Base-by-base conservation (phyloP, 305 asterid species). In the Caryopteris hybrid region DNA sequence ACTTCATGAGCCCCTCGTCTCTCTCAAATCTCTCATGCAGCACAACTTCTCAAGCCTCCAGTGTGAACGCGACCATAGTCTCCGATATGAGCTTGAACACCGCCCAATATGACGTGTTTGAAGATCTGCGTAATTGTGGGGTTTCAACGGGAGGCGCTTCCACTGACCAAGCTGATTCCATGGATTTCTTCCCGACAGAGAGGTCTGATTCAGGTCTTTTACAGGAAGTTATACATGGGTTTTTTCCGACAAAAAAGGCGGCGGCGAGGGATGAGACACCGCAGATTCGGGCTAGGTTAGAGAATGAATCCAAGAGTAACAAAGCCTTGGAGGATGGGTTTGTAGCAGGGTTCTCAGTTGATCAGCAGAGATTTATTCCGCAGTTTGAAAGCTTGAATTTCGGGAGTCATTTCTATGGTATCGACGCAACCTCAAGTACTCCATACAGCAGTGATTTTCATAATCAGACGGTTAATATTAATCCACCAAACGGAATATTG, bases 191-290 rank as follows among this genome's bases (percentile, higher is more conserved):
- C 17, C 55, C 81, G 0, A 43, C 82, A 0, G 98, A 88, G 77
- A 71, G 75, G 4, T 74, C 95, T 1, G 93, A 67, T 60, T 92
- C 98, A 0, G 98, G 98, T 11, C 27, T 92, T 17, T 20, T 92
- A 8, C 88, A 92, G 29, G 96, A 88, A 69, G 89, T 85, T 3
- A 50, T 90, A 12, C 74, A 85, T 34, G 91, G 95, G 47, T 92
- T 90, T 69, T 90, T 90, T 55, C 98, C 98, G 0, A 88, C 83
- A n/a, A 82, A 78, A 6, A 78, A 76, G 53, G 25, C 84, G 14
- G 64, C 9, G 14, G 61, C 22, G 0, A n/a, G n/a, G n/a, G n/a
- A n/a, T n/a, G n/a, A n/a, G n/a, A n/a, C n/a, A n/a, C 68, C 51
- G 9, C 4, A 1, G 55, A 53, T 16, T 34, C 54, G 7, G 2